A percentile compares a stretch with the other conserved stretches of the same genome.
Evolutionary conservation across 345 rosid species (phyloP).

Genomic region (Syzygium aromaticum): DNA sequence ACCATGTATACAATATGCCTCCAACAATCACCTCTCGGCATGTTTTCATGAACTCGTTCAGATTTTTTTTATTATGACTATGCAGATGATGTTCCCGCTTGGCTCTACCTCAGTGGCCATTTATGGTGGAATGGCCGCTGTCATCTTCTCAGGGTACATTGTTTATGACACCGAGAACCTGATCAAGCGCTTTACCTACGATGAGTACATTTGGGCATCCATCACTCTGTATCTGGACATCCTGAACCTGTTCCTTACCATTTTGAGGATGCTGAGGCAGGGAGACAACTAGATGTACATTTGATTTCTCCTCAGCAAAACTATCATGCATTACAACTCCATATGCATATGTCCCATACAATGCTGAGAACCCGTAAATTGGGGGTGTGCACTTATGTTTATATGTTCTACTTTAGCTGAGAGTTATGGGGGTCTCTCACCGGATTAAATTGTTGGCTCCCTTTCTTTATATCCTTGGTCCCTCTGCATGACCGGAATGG

Average conservation of each 20-base stretch:
- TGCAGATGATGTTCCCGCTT: constrained; percentile 82
- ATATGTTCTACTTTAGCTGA: background rate
- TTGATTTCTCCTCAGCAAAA: background rate
- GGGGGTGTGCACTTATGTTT: background rate
- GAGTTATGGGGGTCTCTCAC: background rate
- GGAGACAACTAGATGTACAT: constrained; percentile 32
- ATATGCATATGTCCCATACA: background rate
- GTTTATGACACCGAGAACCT: constrained; percentile 84
- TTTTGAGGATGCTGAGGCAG: constrained; percentile 67
- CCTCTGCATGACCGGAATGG: background rate
- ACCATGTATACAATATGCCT: background rate
- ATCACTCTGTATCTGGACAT: constrained; percentile 82
- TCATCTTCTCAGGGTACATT: constrained; percentile 86
- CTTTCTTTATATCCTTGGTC: background rate
- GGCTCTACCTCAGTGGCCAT: constrained; percentile 72
- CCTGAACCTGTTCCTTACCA: constrained; percentile 82
- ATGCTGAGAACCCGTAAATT: background rate
- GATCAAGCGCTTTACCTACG: constrained; percentile 91
- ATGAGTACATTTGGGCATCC: constrained; percentile 88
- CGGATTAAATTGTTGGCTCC: background rate
- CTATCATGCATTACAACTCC: background rate
- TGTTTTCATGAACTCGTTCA: background rate
- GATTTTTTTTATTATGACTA: background rate
- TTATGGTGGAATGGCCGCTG: constrained; percentile 73
- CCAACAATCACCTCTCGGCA: background rate